Evolutionary conservation across 2,329 filamentous ascomycete genomes (phyloP), one percentile per base, ranked within the genome.

Genomic region (Microsporum audouinii): DNA sequence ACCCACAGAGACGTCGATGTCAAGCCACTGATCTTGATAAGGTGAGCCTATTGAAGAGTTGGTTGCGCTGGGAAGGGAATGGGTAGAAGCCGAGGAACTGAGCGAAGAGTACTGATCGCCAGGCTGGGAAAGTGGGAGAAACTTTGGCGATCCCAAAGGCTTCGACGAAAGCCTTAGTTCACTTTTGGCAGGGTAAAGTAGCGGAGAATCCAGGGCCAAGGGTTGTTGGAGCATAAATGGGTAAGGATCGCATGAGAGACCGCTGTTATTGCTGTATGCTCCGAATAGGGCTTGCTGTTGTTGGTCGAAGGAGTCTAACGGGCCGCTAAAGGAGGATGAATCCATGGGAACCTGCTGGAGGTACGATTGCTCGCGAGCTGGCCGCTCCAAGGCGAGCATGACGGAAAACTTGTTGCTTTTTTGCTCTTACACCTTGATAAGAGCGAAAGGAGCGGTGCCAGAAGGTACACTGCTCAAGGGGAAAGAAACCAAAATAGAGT

Each of bases 31-130:
- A 53, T 84, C 78, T 58, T 83, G 79, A 67, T 84, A 82, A 31
- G 86, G 86, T 27, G 86, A 88, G 61, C 84, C 84, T 64, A 85
- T 81, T 60, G 82, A 83, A 6, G 86, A 88, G 0, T 85, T 88
- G 5, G 85, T 78, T 2, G 83, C 83, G 64, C 76, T 78, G 64
- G 72, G 74, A 63, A 76, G 71, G 58, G 86, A 88, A 59, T 77
- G 82, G 61, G 74, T 85, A 62, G 83, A 87, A 29, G 79, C 79
- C 63, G 80, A 84, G 63, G 80, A 89, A 64, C 81, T 79, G 69
- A 79, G 84, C 58, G 80, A 86, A 34, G 79, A 82, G 14, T 80
- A 78, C 29, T 68, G 67, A 14, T 77, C 75, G 57, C 70, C 63
- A 0, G 71, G 66, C 10, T 73, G 70, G 38, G 73, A 72, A 27